These are phyloP conservation scores for Colletotrichum eremochloae DNA, from an alignment of 2,329 filamentous ascomycete genomes.

Conservation along the genomic window DNA sequence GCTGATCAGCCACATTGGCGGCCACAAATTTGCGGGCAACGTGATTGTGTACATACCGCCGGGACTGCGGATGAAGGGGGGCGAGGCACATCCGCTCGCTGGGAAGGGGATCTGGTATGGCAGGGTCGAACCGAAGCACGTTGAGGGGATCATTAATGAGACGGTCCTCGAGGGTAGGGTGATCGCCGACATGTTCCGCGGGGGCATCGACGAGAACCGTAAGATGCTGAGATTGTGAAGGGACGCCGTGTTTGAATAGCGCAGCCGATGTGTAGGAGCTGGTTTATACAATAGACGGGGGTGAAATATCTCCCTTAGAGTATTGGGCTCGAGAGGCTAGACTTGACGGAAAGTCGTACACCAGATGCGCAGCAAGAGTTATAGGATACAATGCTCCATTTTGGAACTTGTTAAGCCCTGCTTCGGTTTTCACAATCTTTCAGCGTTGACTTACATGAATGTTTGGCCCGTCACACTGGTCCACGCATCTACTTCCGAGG, in stretches of 20 bases:
- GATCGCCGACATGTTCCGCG: slow-evolving; percentile 78
- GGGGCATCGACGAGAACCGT: slow-evolving; percentile 71
- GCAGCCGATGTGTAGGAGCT: not conserved
- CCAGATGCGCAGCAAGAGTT: not conserved
- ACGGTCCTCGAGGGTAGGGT: slow-evolving; percentile 77
- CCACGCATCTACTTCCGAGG: not conserved
- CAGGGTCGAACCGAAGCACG: slow-evolving; percentile 79
- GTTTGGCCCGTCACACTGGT: not conserved
- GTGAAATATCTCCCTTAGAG: not conserved
- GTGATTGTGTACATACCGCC: slow-evolving; percentile 85
- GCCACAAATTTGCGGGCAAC: slow-evolving; percentile 89
- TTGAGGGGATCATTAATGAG: slow-evolving; percentile 80
- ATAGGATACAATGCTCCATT: not conserved
- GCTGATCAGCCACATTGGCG: slow-evolving; percentile 83
- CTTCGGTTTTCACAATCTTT: not conserved
- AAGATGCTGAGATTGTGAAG: slow-evolving; percentile 62
- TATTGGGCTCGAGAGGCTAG: not conserved
- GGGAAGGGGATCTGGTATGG: slow-evolving; percentile 88
- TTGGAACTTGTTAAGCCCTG: not conserved
- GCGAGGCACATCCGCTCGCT: slow-evolving; percentile 68
- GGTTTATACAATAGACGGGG: slow-evolving; percentile 9
- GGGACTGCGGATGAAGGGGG: slow-evolving; percentile 53
- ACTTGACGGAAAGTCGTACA: not conserved
- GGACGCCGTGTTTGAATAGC: no score
- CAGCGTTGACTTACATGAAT: not conserved